Percentiles rank a stretch among this genome's conserved stretches.
These are phyloP conservation scores for Halophytophthora batemanensis DNA, from an alignment of 352 stramenopile species.

Conservation along the genomic window DNA sequence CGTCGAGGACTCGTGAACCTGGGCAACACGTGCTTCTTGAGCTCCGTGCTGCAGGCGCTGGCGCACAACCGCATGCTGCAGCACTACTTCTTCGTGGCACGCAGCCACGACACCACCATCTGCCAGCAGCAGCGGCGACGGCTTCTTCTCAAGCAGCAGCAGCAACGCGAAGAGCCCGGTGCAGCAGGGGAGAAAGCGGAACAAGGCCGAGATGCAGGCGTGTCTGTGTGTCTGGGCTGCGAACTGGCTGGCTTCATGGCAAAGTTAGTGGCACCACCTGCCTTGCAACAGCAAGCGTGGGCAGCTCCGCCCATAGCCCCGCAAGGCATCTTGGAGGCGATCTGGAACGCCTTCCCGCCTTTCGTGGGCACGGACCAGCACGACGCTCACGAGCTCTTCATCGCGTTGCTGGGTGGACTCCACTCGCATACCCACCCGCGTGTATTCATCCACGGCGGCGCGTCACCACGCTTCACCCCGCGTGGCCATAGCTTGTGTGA, in stretches of 20 bases:
- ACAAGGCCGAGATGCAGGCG: constrained; percentile 8
- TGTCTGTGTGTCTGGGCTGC: constrained; percentile 55
- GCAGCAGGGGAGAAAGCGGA: constrained; percentile 4
- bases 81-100: constrained; percentile 67
- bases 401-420: constrained; percentile 57
- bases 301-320: constrained; percentile 44
- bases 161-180: constrained; percentile 8
- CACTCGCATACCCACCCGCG: constrained; percentile 56
- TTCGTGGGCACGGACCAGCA: constrained; percentile 68
- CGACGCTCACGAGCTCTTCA: constrained; percentile 74
- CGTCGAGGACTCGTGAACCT: constrained; percentile 75
- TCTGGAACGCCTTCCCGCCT: constrained; percentile 49
- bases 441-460: constrained; percentile 31
- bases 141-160: constrained; percentile 23
- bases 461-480: constrained; percentile 58
- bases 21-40: constrained; percentile 87
- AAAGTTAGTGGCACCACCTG: constrained; percentile 23
- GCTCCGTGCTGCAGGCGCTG: constrained; percentile 69
- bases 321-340: constrained; percentile 56
- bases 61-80: constrained; percentile 69
- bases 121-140: constrained; percentile 51
- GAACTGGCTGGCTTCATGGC: constrained; percentile 51
- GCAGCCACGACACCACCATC: constrained; percentile 56
- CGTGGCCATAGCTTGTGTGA: constrained; percentile 61
- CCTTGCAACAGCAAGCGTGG: constrained; percentile 4